A percentile compares a stretch with the other conserved stretches of the same genome.
phyloP scores from a whole-genome alignment of 129 eudicot genomes.

The Flaveria brownii region DNA sequence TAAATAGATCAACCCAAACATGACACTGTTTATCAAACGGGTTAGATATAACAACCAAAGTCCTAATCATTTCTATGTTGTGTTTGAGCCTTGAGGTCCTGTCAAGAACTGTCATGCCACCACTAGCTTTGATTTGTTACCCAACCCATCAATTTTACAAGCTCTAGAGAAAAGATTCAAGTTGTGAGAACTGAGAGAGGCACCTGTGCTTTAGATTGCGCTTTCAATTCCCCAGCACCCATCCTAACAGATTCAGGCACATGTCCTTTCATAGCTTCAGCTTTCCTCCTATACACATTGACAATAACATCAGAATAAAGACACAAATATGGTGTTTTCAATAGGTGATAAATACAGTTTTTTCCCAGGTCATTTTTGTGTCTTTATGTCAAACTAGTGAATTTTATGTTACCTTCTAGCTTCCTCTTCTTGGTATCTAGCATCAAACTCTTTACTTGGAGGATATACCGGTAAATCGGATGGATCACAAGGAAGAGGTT shows the following conservation, averaged over 20 bases:
- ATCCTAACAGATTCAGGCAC: slow-evolving; percentile 52
- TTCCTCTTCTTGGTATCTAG: slow-evolving; percentile 73
- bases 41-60: background rate
- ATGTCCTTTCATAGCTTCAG: slow-evolving; percentile 64
- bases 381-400: slow-evolving; percentile 13
- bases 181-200: slow-evolving; percentile 33
- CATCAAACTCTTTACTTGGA: slow-evolving; percentile 90
- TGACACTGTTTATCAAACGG: background rate
- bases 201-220: slow-evolving; percentile 40
- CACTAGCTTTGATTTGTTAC: background rate
- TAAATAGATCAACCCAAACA: background rate
- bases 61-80: background rate
- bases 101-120: background rate
- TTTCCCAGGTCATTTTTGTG: background rate
- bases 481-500: slow-evolving; percentile 83
- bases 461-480: slow-evolving; percentile 80
- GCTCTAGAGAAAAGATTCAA: slow-evolving; percentile 20
- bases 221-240: slow-evolving; percentile 46
- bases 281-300: slow-evolving; percentile 52
- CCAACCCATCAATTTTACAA: slow-evolving; percentile 3
- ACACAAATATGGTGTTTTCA: slow-evolving; percentile 10
- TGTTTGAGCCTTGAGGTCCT: background rate
- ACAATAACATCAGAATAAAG: slow-evolving; percentile 11
- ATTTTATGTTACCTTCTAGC: slow-evolving; percentile 65
- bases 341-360: background rate